Evolutionary conservation across 2,329 filamentous ascomycete species (phyloP), one percentile per base, ranked within the genome.

Genomic region (Sporothrix pseudoabietina): DNA sequence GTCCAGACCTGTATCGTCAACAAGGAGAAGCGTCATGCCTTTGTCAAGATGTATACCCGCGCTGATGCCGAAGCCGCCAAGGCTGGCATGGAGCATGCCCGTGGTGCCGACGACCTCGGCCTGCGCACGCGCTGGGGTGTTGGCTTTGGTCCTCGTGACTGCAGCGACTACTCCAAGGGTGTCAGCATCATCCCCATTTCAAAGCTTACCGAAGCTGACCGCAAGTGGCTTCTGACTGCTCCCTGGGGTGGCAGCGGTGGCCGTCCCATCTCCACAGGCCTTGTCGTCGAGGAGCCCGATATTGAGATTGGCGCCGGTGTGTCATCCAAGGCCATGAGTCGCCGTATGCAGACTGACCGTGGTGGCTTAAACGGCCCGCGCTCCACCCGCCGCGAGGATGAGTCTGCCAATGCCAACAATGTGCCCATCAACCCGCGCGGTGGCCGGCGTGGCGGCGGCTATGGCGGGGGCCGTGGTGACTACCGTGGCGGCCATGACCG

Each of bases 1-100:
- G 96, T 99, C 4, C 96, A 99, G 82, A 98, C 95, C 1, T 98
- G 95, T 82, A 99, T 99, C 77, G 94, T 98, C 77, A 98, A 99
- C 84, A 92, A 94, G 79, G 96, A 99, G 79, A 99, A 98, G 84
- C 92, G 96, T 22, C 96, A 99, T 82, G 96, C 96, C 6, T 99
- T 99, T 81, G 95, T 99, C 79, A 99, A 99, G 84, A 99, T 99
- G 96, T 88, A 96, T 77, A 96, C 89, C 76, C 93, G 97, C 52
- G 87, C 89, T 75, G 94, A 97, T 81, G 95, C 96, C 16, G 87
- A 97, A 74, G 85, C 82, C 75, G 96, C 96, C 69, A 97, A 97
- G 80, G 89, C 92, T 52, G 93, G 90, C 70, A 97, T 98, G 90
- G 94, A 98, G 81, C 90, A 90, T 71, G 89, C 90, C 75, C 89